Base-by-base conservation (phyloP, 2,329 filamentous ascomycete genomes). In the Neurospora sp. region DNA sequence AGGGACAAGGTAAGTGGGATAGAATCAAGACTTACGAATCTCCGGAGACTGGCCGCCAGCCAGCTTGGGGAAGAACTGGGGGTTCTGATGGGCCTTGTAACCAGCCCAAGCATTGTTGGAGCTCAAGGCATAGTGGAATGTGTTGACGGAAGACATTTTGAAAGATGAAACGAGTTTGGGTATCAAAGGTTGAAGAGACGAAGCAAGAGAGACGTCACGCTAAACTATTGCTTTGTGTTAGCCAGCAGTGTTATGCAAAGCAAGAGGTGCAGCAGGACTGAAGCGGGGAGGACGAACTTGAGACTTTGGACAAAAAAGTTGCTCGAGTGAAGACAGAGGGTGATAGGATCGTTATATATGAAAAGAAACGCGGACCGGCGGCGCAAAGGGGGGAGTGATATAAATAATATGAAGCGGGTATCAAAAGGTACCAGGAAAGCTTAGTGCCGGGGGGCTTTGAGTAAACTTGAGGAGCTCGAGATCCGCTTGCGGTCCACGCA, bases 51-150 rank as follows among this genome's bases (percentile, higher is more conserved):
- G 92, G 73, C 90, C 90, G 71, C 83, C 82, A 37, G 89, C 87
- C 67, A 92, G 84, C 71, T 84, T 87, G 66, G 86, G 82, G 81
- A 95, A 93, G 81, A 92, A 89, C 17, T 87, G 83, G 1, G 92
- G 91, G 73, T 93, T 88, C 75, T 88, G 84, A 73, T 88, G 83
- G 67, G 84, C 80, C 73, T 88, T 89, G 75, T 89, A 87, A 70
- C 85, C 83, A 43, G 89, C 89, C 89, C 91, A 94, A 74, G 88
- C 84, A 73, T 87, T 86, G 82, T 93, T 93, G 75, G 86, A 87
- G 80, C 85, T 85, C 75, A 93, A 80, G 71, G 88, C 88, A 76
- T 86, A 85, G 74, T 85, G 81, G 76, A 89, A 89, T 71, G 83
- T 81, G 80, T 90, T 87, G 83, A 83, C 81, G 82, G 77, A 8